Conservation (phyloP, 768 basidiomycete species). For the Hypholoma fasciculare region DNA sequence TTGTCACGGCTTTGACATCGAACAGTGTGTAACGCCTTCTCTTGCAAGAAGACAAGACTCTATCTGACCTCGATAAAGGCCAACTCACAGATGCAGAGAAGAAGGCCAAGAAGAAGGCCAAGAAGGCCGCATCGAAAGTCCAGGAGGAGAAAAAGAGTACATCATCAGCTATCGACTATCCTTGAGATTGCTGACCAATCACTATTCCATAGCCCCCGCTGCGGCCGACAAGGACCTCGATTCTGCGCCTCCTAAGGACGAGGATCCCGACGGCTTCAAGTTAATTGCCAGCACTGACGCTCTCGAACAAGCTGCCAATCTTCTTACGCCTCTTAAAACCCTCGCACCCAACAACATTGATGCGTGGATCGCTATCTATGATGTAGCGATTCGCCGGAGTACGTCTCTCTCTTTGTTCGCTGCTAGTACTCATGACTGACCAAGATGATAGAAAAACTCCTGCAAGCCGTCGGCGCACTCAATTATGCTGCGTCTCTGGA, state of each 20-base stretch:
- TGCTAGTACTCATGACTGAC: not conserved
- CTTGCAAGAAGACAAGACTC: not conserved
- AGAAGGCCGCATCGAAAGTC: constrained; percentile 66
- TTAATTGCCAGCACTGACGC: constrained; percentile 62
- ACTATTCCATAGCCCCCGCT: constrained; percentile 30
- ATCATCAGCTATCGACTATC: constrained; percentile 3
- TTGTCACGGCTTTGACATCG: constrained; percentile 44
- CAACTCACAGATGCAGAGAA: constrained; percentile 64
- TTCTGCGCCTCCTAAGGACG: constrained; percentile 57
- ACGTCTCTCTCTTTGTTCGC: constrained; percentile 25
- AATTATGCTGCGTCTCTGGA: constrained; percentile 53
- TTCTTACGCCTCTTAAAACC: constrained; percentile 62
- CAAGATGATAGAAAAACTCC: constrained; percentile 62
- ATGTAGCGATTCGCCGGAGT: constrained; percentile 84
- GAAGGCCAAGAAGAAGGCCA: constrained; percentile 85
- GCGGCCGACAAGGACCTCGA: constrained; percentile 77
- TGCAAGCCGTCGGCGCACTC: constrained; percentile 77
- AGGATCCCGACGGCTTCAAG: constrained; percentile 82
- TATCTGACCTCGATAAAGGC: constrained; percentile 23
- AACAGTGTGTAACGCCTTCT: constrained; percentile 28
- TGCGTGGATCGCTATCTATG: constrained; percentile 74
- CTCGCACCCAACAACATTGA: constrained; percentile 56
- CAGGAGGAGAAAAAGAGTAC: constrained; percentile 79
- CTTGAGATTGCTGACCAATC: not conserved
- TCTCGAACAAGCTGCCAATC: constrained; percentile 73